These are phyloP conservation scores for Lycium barbarum DNA, from an alignment of 257 asterid genomes.

Conservation along the genomic window DNA sequence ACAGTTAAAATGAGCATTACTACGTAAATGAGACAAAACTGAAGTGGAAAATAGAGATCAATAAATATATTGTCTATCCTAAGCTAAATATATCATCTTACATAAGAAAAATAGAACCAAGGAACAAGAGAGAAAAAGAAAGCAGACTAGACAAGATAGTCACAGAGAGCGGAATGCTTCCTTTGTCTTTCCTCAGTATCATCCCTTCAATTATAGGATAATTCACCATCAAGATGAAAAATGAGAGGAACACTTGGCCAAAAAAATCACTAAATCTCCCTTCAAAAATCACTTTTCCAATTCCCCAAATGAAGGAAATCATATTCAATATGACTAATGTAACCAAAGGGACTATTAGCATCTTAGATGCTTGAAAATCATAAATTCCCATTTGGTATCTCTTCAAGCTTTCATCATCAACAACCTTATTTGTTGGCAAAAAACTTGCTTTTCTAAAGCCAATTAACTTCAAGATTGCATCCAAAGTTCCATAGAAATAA, in stretches of 20 bases:
- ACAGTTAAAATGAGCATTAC: not conserved
- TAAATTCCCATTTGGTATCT: conserved; percentile 53
- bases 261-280: conserved; percentile 39
- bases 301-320: conserved; percentile 47
- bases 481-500: conserved; percentile 55
- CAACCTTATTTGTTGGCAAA: conserved; percentile 62
- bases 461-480: conserved; percentile 47
- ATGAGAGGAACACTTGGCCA: conserved; percentile 46
- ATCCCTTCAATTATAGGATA: conserved; percentile 72
- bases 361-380: conserved; percentile 57
- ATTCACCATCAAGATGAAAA: conserved; percentile 50
- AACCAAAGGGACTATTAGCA: conserved; percentile 57
- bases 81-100: not conserved
- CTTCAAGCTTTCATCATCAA: conserved; percentile 53
- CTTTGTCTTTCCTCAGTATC: conserved; percentile 61
- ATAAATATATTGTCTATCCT: not conserved
- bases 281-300: conserved; percentile 29
- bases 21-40: not conserved
- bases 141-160: conserved; percentile 38
- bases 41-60: not conserved
- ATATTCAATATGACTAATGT: conserved; percentile 52
- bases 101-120: conserved; percentile 36
- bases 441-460: conserved; percentile 62
- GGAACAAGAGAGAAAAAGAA: conserved; percentile 26
- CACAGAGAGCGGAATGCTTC: conserved; percentile 43